Evolutionary conservation across 106 monocot species (phyloP).

Genomic region (Iris macrosiphon): DNA sequence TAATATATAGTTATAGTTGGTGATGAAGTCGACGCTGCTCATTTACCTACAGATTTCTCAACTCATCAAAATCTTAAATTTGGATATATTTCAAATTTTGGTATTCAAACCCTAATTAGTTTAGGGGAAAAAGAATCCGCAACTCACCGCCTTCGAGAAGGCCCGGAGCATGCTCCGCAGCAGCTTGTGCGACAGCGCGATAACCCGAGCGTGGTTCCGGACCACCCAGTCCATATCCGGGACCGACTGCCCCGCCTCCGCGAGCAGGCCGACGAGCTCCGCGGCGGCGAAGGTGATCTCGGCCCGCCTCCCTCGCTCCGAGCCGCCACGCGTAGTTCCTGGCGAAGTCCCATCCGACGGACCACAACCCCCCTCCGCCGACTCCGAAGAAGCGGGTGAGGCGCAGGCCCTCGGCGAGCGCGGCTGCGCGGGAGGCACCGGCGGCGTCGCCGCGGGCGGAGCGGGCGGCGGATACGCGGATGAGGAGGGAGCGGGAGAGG

Average conservation of each 20-base stretch:
- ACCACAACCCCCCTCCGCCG: slow-evolving; percentile 28
- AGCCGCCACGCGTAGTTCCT: slow-evolving; percentile 69
- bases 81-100: no score
- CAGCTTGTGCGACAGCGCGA: slow-evolving; percentile 13
- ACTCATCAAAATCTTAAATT: no score
- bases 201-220: slow-evolving; percentile 26
- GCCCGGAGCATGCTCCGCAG: slow-evolving; percentile 32
- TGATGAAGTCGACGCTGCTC: no score
- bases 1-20: no score
- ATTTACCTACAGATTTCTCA: no score
- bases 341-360: slow-evolving; percentile 67
- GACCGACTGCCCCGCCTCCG: slow-evolving; percentile 22
- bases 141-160: slow-evolving; percentile 62
- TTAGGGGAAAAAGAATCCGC: slow-evolving; percentile 1
- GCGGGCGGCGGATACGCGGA: slow-evolving; percentile 62
- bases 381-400: no score
- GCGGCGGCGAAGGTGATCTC: slow-evolving; percentile 23
- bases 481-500: slow-evolving; percentile 72
- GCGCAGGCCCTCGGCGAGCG: slow-evolving; percentile 45
- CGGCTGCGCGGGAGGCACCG: slow-evolving; percentile 46
- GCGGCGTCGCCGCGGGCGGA: slow-evolving; percentile 45
- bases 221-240: no score
- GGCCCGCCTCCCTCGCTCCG: slow-evolving; percentile 14
- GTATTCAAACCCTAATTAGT: neutral
- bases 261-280: slow-evolving; percentile 28